These are phyloP conservation scores for Aegilops bicornis DNA, from an alignment of 176 grass and related monocot genomes.

Conservation along the genomic window DNA sequence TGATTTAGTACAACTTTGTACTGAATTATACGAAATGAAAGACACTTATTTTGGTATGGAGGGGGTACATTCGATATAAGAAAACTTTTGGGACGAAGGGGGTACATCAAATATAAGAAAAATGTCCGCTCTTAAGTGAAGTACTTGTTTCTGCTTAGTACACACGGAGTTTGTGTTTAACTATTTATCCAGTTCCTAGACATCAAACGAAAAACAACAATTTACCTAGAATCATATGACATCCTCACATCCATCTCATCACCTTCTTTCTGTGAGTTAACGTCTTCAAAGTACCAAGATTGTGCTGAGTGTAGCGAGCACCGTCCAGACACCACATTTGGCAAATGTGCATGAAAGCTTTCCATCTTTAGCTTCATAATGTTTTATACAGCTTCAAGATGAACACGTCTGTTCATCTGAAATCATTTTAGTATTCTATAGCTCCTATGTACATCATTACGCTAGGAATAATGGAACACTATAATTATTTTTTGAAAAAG, in stretches of 20 bases:
- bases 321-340: not conserved
- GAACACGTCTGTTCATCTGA: not conserved
- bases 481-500: no score
- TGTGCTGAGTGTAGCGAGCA: not conserved
- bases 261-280: not conserved
- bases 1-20: no score
- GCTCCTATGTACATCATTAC: not conserved
- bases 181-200: not conserved
- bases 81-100: no score
- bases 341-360: no score
- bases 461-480: not conserved
- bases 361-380: no score
- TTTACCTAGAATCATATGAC: not conserved
- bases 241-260: not conserved
- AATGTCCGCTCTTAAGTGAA: not conserved
- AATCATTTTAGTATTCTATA: not conserved
- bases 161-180: not conserved
- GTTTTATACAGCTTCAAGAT: not conserved
- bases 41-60: no score
- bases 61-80: no score
- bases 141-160: not conserved
- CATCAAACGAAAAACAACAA: not conserved
- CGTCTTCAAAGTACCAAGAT: not conserved
- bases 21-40: no score
- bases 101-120: not conserved